phyloP scores from a whole-genome alignment of 768 basidiomycete species.

The Phallus indusiatus region DNA sequence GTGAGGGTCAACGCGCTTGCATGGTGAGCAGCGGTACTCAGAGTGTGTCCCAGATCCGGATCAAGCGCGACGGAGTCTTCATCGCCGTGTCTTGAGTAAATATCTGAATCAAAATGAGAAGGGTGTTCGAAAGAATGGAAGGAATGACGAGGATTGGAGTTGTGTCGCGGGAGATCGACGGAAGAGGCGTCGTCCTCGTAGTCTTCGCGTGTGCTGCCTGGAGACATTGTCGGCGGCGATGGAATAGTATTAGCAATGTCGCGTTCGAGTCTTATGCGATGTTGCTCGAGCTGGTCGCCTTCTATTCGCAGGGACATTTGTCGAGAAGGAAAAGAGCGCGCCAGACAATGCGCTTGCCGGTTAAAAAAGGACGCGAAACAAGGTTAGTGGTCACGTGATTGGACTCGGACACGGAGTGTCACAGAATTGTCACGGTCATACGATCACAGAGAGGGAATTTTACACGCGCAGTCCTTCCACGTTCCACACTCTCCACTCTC shows the following conservation, averaged over 20 bases:
- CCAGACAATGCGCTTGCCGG: neutral
- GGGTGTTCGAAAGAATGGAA: conserved; percentile 53
- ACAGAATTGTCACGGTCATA: neutral
- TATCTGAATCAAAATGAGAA: conserved; percentile 47
- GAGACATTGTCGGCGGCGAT: conserved; percentile 67
- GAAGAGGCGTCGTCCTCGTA: conserved; percentile 13
- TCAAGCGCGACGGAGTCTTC: conserved; percentile 60
- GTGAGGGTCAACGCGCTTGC: conserved; percentile 80
- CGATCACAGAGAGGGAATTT: neutral
- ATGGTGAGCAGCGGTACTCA: conserved; percentile 85
- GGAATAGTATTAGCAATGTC: conserved; percentile 53
- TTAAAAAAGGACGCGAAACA: neutral
- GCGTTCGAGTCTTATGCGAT: conserved; percentile 71
- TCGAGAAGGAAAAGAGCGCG: neutral
- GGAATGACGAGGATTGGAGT: conserved; percentile 46
- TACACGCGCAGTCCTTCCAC: neutral
- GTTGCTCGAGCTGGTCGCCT: conserved; percentile 65
- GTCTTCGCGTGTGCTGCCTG: conserved; percentile 17
- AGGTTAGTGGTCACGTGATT: conserved; percentile 4
- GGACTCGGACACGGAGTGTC: neutral
- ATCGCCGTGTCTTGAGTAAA: conserved; percentile 32
- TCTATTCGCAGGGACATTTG: conserved; percentile 28
- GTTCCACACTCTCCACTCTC: neutral
- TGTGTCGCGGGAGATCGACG: conserved; percentile 67
- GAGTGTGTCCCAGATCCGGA: conserved; percentile 51